Evolutionary conservation across 2,329 filamentous ascomycete species (phyloP), one percentile per base, ranked within the genome.

Genomic region (Ophiostoma pallidulum): DNA sequence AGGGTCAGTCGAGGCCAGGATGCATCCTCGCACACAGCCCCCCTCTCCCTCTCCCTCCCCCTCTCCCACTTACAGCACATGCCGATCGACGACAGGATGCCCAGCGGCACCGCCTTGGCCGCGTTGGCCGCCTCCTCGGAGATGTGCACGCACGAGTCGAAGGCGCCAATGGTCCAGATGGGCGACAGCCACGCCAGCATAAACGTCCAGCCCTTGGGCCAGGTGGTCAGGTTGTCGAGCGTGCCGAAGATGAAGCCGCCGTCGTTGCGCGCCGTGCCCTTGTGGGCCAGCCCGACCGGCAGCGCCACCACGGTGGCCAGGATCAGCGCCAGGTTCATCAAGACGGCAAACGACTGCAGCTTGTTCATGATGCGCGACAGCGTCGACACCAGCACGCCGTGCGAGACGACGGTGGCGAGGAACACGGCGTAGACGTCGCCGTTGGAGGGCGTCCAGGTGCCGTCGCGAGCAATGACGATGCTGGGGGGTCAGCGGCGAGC

Each of bases 101-200:
- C 77, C 43, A 75, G 67, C 0, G 77, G 78, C 14, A 57, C 57
- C 4, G 57, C 56, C 45, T 70, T 74, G 4, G 74, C 71, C 1
- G 78, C 78, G 60, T 82, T 78, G 37, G 71, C 63, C 0, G 77
- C 77, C 58, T 81, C 77, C 59, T 81, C 77, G 36, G 70, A 73
- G 67, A 81, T 57, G 50, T 58, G 56, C 19, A 54, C 73, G 47
- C 74, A 78, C 2, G 69, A 71, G 55, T 79, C 75, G 51, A 79
- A 79, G 2, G 66, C 70, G n/a, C 66, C 67, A 32, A 74, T 74
- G 1, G 75, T 77, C 78, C 78, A 82, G 51, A 82, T 80, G 0
- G 78, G 78, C 26, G 67, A 70, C 18, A 82, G 64, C 74, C 77
- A 81, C 0, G 74, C 64, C 2, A 81, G 62, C 64, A 82, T 77